A percentile compares a stretch with the other conserved stretches of the same genome.
These are phyloP conservation scores for Aspergillus brasiliensis DNA, from an alignment of 2,329 filamentous ascomycete species.

Conservation along the genomic window DNA sequence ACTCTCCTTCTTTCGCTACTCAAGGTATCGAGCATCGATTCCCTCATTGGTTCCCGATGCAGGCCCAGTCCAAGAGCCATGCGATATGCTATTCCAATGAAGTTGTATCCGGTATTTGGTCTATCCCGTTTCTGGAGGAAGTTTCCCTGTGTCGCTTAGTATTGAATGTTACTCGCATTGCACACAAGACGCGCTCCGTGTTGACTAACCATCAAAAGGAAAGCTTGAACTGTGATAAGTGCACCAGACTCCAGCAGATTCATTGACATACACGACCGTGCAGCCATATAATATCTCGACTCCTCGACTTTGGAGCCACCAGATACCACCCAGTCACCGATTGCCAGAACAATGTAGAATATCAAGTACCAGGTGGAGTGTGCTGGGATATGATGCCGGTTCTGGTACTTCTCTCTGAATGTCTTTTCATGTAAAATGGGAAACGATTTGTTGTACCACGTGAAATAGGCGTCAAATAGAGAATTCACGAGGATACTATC, in stretches of 20 bases:
- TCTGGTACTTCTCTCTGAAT: conserved; percentile 24
- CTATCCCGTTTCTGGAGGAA: conserved; percentile 56
- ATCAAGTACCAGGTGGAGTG: conserved; percentile 26
- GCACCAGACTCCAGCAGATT: conserved; percentile 34
- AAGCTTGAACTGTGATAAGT: conserved; percentile 33
- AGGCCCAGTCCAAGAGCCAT: conserved; percentile 55
- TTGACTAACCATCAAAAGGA: conserved; percentile 33
- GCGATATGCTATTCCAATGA: conserved; percentile 53
- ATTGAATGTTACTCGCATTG: not conserved
- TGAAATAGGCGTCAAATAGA: conserved; percentile 31
- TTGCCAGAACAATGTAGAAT: conserved; percentile 28
- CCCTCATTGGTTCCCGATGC: conserved; percentile 43
- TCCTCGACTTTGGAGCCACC: conserved; percentile 13
- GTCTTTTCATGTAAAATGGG: conserved; percentile 32
- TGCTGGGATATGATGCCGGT: conserved; percentile 13
- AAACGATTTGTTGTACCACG: conserved; percentile 27
- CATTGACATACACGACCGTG: conserved; percentile 27
- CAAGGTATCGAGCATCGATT: conserved; percentile 10
- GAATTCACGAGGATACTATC: conserved; percentile 13
- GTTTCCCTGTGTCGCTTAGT: conserved; percentile 35
- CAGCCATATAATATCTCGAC: conserved; percentile 21
- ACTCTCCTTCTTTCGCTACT: conserved; percentile 21
- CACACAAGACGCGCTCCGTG: too few relatives aligned
- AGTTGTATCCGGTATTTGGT: conserved; percentile 56
- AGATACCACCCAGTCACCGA: conserved; percentile 25